Evolutionary conservation across 768 basidiomycete species (phyloP), one percentile per base, ranked within the genome.

Genomic region (Kwoniella europaea): DNA sequence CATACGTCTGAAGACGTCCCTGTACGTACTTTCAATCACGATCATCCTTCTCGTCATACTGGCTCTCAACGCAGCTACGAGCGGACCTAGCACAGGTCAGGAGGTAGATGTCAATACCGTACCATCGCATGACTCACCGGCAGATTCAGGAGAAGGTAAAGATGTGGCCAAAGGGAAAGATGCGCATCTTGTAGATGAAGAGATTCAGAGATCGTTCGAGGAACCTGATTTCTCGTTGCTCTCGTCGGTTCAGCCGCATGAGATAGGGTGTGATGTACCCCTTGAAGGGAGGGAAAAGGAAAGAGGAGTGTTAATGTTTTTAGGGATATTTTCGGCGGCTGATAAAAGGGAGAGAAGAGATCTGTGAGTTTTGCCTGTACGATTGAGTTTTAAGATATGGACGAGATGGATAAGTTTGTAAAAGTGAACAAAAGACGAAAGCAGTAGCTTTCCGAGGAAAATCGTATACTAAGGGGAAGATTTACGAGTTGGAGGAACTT

Each of bases 221-320:
- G 84, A 84, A 67, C 84, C 84, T 4, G 82, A 83, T 73, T 84
- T 74, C 72, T 79, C 75, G n/a, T 69, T 84, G 29, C 63, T 84
- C 62, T 77, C 74, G 42, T 75, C 78, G 10, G 71, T n/a, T 16
- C 84, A 83, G 67, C 84, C 84, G 13, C 76, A 76, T 68, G 67
- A 74, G 65, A 80, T 83, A 22, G 83, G 83, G 4, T 84, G 84
- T 63, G 82, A 83, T 69, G 74, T 82, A 5, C 81, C 81, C 44
- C 44, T 75, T 3, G 71, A 74, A 35, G 72, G 73, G 20, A 16
- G 20, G 13, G 12, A 50, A 3, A 62, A 69, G 50, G 66, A 67
- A 44, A 61, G 68, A 27, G 82, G 82, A 15, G 79, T 81, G 16
- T 74, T 84, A 59, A 65, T 84, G 24, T 80, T 84, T 58, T 41